Base-by-base conservation (phyloP, 352 stramenopile genomes). In the Ophiocytium majus region DNA sequence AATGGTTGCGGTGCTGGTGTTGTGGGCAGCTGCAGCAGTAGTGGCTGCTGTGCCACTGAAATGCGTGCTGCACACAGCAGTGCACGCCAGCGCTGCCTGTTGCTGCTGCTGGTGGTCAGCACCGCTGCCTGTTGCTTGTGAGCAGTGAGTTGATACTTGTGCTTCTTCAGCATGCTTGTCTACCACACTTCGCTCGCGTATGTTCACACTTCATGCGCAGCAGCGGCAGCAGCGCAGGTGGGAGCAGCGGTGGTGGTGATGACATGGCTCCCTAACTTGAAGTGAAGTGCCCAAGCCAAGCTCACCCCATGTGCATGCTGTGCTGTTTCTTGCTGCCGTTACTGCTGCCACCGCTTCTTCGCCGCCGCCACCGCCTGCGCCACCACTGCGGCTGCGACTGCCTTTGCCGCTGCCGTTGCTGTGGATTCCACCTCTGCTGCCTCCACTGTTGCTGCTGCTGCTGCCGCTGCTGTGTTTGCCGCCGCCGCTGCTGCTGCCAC, bases 41-140 rank as follows among this genome's bases (percentile, higher is more conserved):
- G 0, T 88, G 84, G 84, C 57, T 83, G 0, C 84, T 80, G 0
- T 88, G 82, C 66, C 76, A 82, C 28, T 80, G 66, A 28, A 79
- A 86, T 57, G 5, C 14, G 5, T 57, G 5, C 5, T 57, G 43
- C 5, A 57, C 43, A 57, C 14, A 57, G 5, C 43, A 57, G 14
- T n/a, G n/a, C n/a, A n/a, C n/a, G 14, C 5, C 43, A 57, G 43
- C 14, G 43, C 43, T 57, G 5, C 5, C 43, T 57, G 43, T 14
- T 14, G 14, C 43, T 57, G 43, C 43, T 5, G 14, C 14, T 14
- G 43, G 43, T 57, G 43, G n/a, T n/a, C n/a, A n/a, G n/a, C n/a
- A n/a, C n/a, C n/a, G n/a, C n/a, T n/a, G n/a, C n/a, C n/a, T n/a
- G n/a, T n/a, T n/a, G n/a, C n/a, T n/a, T n/a, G n/a, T n/a, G n/a